phyloP scores from a whole-genome alignment of 306 rosid species.

The Castanea sativa region DNA sequence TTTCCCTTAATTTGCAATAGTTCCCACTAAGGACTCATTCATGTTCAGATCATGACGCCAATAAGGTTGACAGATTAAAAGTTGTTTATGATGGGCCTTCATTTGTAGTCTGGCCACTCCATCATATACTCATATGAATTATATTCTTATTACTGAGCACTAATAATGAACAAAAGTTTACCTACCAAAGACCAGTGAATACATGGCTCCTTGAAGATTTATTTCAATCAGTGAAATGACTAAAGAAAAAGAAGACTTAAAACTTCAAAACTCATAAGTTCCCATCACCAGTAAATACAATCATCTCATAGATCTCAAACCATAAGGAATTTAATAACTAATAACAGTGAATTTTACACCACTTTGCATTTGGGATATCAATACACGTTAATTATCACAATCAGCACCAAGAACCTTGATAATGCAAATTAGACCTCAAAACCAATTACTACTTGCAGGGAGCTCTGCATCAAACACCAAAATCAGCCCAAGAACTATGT shows the following conservation, averaged over 20 bases:
- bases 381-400: neutral
- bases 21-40: neutral
- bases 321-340: neutral
- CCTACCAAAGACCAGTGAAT: neutral
- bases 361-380: neutral
- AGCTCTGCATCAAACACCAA: neutral
- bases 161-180: neutral
- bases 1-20: neutral
- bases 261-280: neutral
- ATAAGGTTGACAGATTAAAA: neutral
- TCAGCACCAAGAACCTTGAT: neutral
- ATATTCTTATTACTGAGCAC: neutral
- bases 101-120: neutral
- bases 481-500: neutral
- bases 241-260: neutral
- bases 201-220: neutral
- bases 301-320: neutral
- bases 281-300: neutral
- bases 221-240: neutral
- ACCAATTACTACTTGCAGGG: neutral
- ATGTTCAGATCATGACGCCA: neutral
- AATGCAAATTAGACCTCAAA: neutral
- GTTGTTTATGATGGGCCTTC: neutral
- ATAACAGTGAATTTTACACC: neutral
- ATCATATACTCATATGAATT: neutral